These are phyloP conservation scores for Trichoderma sp. DNA, from an alignment of 2,329 filamentous ascomycete genomes.

Conservation along the genomic window DNA sequence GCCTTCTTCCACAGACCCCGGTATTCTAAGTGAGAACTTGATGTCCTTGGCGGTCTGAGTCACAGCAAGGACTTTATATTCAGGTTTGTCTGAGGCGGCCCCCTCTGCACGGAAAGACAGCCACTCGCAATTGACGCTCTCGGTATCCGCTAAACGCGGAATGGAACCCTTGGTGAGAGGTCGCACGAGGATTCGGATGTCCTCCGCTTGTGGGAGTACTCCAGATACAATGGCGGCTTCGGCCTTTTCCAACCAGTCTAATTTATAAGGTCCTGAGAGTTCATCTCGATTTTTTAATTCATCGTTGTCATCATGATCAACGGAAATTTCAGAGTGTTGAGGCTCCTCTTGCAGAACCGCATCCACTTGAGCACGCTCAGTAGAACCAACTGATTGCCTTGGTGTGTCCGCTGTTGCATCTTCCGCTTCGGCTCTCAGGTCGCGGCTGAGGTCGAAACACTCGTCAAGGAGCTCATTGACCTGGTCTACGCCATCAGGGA, in stretches of 20 bases:
- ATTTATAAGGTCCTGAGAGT: no score
- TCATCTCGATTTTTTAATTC: no score
- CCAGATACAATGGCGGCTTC: no score
- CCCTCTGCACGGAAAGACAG: conserved; percentile 59
- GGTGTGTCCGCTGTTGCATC: conserved; percentile 37
- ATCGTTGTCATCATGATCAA: no score
- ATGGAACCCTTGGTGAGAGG: conserved; percentile 58
- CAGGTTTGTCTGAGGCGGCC: conserved; percentile 55
- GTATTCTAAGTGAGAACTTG: conserved; percentile 62
- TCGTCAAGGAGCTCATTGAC: conserved; percentile 86
- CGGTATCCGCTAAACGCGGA: conserved; percentile 60
- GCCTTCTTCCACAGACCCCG: conserved; percentile 50
- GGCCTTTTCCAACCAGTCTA: no score
- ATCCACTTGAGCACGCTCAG: no score
- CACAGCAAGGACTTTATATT: conserved; percentile 61
- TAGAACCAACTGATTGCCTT: no score
- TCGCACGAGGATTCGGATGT: conserved; percentile 61
- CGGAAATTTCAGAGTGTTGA: no score
- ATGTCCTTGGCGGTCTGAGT: conserved; percentile 64
- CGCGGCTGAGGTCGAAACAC: conserved; percentile 84
- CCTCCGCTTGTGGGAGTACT: conserved; percentile 37
- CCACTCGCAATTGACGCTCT: conserved; percentile 61
- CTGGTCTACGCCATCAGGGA: conserved; percentile 88
- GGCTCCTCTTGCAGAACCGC: no score
- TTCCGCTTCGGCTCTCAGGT: conserved; percentile 66